Evolutionary conservation across 208 protist genomes (phyloP).

Genomic region (Leishmania mexicana): DNA sequence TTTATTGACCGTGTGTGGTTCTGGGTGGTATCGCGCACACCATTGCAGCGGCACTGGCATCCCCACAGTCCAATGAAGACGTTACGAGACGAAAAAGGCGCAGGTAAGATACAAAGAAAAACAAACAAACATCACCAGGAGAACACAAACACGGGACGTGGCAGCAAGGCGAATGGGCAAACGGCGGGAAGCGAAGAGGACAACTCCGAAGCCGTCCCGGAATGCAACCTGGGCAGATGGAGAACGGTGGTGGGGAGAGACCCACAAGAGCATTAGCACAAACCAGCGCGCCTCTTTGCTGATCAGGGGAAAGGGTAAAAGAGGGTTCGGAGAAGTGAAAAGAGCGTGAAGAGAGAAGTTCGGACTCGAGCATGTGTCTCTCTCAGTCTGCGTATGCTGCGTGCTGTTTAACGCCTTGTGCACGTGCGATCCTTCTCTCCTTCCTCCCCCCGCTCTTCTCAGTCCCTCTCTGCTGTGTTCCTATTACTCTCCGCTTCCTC

Average conservation of each 20-base stretch:
- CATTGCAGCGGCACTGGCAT: neutral
- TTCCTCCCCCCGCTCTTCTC: no score
- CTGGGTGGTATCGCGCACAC: neutral
- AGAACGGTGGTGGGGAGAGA: neutral
- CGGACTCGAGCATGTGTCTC: neutral
- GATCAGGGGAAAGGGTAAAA: neutral
- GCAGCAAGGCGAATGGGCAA: no score
- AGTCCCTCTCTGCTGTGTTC: neutral
- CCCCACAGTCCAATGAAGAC: neutral
- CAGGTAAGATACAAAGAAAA: neutral
- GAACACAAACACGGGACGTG: neutral
- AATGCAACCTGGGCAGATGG: neutral
- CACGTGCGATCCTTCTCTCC: neutral
- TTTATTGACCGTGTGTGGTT: neutral
- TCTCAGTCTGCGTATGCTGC: neutral
- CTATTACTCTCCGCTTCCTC: neutral
- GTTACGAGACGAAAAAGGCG: neutral
- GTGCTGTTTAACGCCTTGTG: neutral
- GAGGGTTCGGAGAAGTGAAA: neutral
- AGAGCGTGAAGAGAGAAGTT: neutral
- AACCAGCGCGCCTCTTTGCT: neutral
- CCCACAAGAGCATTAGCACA: constrained; percentile 9
- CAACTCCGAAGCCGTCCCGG: no score
- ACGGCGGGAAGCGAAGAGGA: neutral
- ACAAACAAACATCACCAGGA: neutral